Percentiles rank a stretch among this genome's conserved stretches.
These are phyloP conservation scores for Blastobotrys niveus DNA, from an alignment of 1,139 yeast genomes.

Conservation along the genomic window DNA sequence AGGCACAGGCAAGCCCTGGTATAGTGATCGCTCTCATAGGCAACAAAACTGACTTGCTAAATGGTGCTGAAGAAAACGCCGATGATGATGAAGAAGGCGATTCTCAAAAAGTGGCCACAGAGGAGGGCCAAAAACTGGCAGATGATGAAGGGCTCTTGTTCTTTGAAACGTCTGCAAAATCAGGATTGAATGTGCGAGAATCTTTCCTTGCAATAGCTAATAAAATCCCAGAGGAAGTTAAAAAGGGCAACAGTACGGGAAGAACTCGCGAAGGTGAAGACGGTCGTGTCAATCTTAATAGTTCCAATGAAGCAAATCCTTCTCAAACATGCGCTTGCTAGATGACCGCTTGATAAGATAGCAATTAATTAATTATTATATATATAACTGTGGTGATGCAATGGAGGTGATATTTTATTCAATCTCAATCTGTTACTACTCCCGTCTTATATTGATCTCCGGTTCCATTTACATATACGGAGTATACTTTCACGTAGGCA, in stretches of 20 bases:
- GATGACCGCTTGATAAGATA: background rate
- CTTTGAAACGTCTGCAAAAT: conserved; percentile 93
- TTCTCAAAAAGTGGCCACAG: conserved; percentile 58
- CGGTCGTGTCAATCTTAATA: conserved; percentile 23
- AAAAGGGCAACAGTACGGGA: conserved; percentile 11
- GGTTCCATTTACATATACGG: no score
- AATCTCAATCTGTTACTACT: no score
- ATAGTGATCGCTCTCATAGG: conserved; percentile 93
- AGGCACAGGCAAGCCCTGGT: conserved; percentile 88
- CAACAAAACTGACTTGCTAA: conserved; percentile 71
- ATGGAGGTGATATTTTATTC: no score
- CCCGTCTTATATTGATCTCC: no score
- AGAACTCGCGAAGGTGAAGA: conserved; percentile 14
- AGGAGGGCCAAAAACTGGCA: conserved; percentile 78
- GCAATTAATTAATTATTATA: background rate
- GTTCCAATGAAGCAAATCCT: conserved; percentile 12
- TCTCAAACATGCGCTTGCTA: conserved; percentile 22
- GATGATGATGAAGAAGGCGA: conserved; percentile 31
- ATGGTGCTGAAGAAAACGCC: conserved; percentile 28
- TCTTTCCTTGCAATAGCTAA: conserved; percentile 88
- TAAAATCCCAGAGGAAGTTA: conserved; percentile 56
- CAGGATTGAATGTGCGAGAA: conserved; percentile 85
- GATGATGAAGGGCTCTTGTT: conserved; percentile 82
- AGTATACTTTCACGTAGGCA: no score
- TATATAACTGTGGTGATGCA: no score